Percentiles rank a stretch among this genome's conserved stretches.
Conservation (phyloP, 1,284 basidiomycete species). For the Puccinia brachypodii region DNA sequence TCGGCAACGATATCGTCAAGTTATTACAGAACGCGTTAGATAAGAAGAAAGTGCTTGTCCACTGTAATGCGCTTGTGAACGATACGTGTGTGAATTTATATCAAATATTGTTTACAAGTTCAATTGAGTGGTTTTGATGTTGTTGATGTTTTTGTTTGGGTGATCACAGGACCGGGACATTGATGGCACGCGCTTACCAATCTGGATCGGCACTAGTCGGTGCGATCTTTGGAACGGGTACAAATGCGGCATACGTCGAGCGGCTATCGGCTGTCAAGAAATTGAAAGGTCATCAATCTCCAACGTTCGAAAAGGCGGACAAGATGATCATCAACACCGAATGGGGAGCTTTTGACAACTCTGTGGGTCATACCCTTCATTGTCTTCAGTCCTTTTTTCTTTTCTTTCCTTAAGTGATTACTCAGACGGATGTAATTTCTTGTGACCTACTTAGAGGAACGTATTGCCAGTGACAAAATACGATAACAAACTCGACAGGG, state of each 20-base stretch:
- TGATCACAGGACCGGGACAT: conserved; percentile 82
- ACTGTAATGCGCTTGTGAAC: conserved; percentile 91
- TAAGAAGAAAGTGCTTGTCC: conserved; percentile 87
- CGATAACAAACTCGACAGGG: conserved; percentile 87
- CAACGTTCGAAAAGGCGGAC: conserved; percentile 50
- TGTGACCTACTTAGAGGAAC: conserved; percentile 65
- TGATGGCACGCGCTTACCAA: conserved; percentile 87
- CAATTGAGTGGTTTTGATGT: background rate
- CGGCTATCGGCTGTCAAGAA: conserved; percentile 80
- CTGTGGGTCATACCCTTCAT: conserved; percentile 61
- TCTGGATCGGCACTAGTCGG: conserved; percentile 84
- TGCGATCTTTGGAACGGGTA: conserved; percentile 95
- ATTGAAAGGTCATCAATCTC: conserved; percentile 60
- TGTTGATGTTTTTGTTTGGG: background rate
- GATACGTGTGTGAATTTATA: conserved; percentile 66
- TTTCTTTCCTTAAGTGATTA: background rate
- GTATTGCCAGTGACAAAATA: conserved; percentile 86
- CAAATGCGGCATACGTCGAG: conserved; percentile 96
- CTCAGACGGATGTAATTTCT: background rate
- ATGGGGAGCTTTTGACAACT: conserved; percentile 94
- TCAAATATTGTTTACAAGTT: background rate
- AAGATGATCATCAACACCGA: conserved; percentile 95
- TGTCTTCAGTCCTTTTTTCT: background rate
- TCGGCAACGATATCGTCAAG: conserved; percentile 87
- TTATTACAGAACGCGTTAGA: conserved; percentile 91